phyloP scores from a whole-genome alignment of 1,139 yeast species.

The Blastobotrys indianensis region DNA sequence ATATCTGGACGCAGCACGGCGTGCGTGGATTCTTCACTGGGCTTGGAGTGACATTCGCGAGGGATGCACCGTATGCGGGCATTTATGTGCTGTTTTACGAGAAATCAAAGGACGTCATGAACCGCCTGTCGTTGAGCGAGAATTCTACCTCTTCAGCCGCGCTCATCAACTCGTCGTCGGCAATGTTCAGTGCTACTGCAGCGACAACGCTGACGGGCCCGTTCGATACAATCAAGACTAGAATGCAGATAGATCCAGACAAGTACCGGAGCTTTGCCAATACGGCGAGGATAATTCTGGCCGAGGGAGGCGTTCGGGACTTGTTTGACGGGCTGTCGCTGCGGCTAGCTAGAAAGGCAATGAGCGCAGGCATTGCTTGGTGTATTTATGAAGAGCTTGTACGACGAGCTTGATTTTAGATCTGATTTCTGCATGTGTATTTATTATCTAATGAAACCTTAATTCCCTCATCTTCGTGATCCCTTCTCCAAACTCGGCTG shows the following conservation, averaged over 20 bases:
- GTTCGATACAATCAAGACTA: slow-evolving; percentile 87
- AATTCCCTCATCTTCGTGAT: not conserved
- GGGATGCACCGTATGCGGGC: slow-evolving; percentile 98
- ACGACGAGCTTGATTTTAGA: slow-evolving; percentile 5
- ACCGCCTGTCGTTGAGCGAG: slow-evolving; percentile 11
- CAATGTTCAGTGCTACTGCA: slow-evolving; percentile 41
- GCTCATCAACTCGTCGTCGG: slow-evolving; percentile 22
- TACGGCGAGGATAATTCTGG: slow-evolving; percentile 39
- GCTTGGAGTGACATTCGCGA: slow-evolving; percentile 73
- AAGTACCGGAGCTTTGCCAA: slow-evolving; percentile 37
- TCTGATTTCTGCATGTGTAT: not conserved
- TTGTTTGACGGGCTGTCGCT: slow-evolving; percentile 80
- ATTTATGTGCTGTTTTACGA: slow-evolving; percentile 82
- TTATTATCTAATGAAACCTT: not conserved
- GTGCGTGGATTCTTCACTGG: slow-evolving; percentile 76
- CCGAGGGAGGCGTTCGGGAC: slow-evolving; percentile 55
- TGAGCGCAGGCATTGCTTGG: slow-evolving; percentile 96
- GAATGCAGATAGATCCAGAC: slow-evolving; percentile 67
- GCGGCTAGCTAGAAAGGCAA: slow-evolving; percentile 76
- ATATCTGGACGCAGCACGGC: slow-evolving; percentile 50
- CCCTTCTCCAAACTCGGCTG: not conserved
- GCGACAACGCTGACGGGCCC: slow-evolving; percentile 92
- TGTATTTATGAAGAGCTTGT: slow-evolving; percentile 88
- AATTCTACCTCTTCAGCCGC: slow-evolving; percentile 17
- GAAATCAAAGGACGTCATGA: slow-evolving; percentile 49